Conservation (phyloP, 148 eudicot species). For the Camellia lanceoleosa region DNA sequence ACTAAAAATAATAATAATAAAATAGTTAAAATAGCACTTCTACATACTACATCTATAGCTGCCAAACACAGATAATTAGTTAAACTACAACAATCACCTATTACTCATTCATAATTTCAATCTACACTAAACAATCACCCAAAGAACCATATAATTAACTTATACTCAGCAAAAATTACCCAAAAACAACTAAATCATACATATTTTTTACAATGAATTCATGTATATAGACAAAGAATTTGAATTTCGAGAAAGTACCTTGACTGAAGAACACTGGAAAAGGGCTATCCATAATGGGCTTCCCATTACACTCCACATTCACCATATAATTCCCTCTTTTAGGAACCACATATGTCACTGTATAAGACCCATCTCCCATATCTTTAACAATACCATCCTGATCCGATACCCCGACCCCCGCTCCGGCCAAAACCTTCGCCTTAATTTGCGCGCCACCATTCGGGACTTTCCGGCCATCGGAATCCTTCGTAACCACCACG, state of each 20-base stretch:
- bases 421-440: conserved; percentile 74
- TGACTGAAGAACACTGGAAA: conserved; percentile 96
- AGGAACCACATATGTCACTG: conserved; percentile 81
- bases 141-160: background rate
- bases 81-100: background rate
- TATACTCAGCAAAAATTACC: background rate
- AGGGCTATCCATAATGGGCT: conserved; percentile 83
- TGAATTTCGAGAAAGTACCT: conserved; percentile 37
- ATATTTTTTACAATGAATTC: background rate
- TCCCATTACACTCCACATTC: conserved; percentile 82
- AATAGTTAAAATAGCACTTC: background rate
- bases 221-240: background rate
- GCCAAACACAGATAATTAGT: background rate
- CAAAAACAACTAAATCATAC: background rate
- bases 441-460: conserved; percentile 66
- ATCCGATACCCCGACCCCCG: conserved; percentile 83
- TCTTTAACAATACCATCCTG: conserved; percentile 89
- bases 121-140: background rate
- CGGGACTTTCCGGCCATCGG: conserved; percentile 69
- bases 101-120: background rate
- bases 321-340: conserved; percentile 97
- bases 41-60: background rate
- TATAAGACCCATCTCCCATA: conserved; percentile 85
- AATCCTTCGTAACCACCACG: conserved; percentile 72
- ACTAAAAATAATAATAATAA: background rate